A percentile compares a stretch with the other conserved stretches of the same genome.
These are phyloP conservation scores for Thalassiosira mediterranea DNA, from an alignment of 352 stramenopile genomes.

Conservation along the genomic window DNA sequence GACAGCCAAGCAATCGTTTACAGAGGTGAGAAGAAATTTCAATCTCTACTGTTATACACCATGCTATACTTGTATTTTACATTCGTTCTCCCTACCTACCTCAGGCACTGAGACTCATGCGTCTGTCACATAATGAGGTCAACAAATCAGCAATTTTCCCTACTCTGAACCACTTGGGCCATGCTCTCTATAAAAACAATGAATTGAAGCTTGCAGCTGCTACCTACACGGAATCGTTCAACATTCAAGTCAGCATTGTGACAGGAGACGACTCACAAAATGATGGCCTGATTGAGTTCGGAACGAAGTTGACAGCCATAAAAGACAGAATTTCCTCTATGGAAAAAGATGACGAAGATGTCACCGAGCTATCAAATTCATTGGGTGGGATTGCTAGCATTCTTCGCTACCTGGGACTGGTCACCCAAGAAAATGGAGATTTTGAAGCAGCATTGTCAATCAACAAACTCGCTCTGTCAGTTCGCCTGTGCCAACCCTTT, in stretches of 20 bases:
- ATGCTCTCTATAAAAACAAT: slow-evolving; percentile 62
- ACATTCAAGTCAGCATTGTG: slow-evolving; percentile 57
- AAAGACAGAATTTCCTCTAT: slow-evolving; percentile 22
- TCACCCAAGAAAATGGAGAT: slow-evolving; percentile 54
- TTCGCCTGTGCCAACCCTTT: slow-evolving; percentile 52
- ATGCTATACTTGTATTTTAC: slow-evolving; percentile 4
- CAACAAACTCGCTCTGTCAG: slow-evolving; percentile 60
- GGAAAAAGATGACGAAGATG: slow-evolving; percentile 29
- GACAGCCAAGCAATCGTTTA: slow-evolving; percentile 55
- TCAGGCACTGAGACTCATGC: slow-evolving; percentile 55
- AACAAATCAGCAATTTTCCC: slow-evolving; percentile 50
- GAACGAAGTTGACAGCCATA: slow-evolving; percentile 36
- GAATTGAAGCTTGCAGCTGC: slow-evolving; percentile 49
- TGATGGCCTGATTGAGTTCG: slow-evolving; percentile 38
- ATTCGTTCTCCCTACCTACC: background rate
- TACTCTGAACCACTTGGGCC: slow-evolving; percentile 57
- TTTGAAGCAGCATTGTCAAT: slow-evolving; percentile 50
- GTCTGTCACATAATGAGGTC: slow-evolving; percentile 26
- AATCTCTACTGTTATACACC: too few species aligned
- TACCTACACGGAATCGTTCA: slow-evolving; percentile 60
- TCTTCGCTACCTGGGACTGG: slow-evolving; percentile 58
- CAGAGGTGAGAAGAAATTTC: slow-evolving; percentile 58
- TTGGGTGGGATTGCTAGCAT: slow-evolving; percentile 56
- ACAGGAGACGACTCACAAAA: slow-evolving; percentile 35
- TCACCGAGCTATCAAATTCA: slow-evolving; percentile 39